Evolutionary conservation across 108 stramenopile genomes (phyloP), one percentile per base, ranked within the genome.

Genomic region (Skeletonema tropicum): DNA sequence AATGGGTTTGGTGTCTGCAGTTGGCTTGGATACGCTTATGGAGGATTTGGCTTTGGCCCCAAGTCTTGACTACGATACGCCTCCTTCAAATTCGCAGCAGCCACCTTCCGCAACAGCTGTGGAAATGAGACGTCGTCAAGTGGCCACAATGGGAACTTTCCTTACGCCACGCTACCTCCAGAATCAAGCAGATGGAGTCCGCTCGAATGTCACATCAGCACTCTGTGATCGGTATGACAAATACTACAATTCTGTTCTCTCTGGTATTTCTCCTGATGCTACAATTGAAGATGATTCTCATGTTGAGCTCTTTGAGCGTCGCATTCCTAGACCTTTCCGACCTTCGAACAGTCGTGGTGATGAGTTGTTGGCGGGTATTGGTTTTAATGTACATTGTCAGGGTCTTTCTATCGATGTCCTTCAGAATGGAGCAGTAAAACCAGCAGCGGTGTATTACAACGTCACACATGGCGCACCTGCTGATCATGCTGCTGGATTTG

Each of bases 401-500:
- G 73, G 79, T 1, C 70, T 92, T 57, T 81, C 83, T 55, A 66
- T 92, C 55, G 73, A 89, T 61, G 64, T 86, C 2, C 64, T 85
- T 6, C 68, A 85, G 66, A 87, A 87, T 70, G 67, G 82, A 19
- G 57, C 70, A 15, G 48, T 57, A 10, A 60, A 75, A 21, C 58
- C 71, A 26, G 64, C 81, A 29, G 66, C 67, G 38, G 48, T 85
- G 10, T 85, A 83, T 70, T 79, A 89, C 36, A 92, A 90, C 64
- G 75, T 92, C 23, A 93, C 96, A 10, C 85, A 85, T 69, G 96
- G 96, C 10, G 96, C 96, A 6, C 93, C 93, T 57, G 80, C 92
- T 19, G 96, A 96, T 83, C 96, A 96, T 71, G 90, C 91, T 6
- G 79, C 86, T 33, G 96, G 96, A 57, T 96, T 94, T 83, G 87